Percentiles rank a stretch among this genome's conserved stretches.
Evolutionary conservation across 768 basidiomycete species (phyloP).

Genomic region (Rhizopogon roseolus): DNA sequence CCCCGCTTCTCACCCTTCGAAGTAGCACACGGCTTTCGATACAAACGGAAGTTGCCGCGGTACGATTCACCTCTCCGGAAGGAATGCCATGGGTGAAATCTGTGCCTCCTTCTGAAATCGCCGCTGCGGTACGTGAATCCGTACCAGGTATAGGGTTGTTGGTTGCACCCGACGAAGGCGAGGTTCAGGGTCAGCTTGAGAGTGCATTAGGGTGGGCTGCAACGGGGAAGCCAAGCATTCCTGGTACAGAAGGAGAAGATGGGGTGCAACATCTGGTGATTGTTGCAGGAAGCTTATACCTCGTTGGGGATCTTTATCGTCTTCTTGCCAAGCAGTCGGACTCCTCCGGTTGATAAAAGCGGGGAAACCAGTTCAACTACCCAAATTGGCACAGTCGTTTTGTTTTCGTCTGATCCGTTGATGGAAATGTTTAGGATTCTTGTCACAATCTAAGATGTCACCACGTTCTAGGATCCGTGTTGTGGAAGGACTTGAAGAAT

Average conservation of each 20-base stretch:
- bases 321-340: slow-evolving; percentile 17
- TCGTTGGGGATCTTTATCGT: slow-evolving; percentile 91
- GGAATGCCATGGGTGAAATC: slow-evolving; percentile 94
- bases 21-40: slow-evolving; percentile 23
- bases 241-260: slow-evolving; percentile 3
- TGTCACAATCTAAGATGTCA: background rate
- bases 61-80: slow-evolving; percentile 70
- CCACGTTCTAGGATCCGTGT: background rate
- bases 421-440: background rate
- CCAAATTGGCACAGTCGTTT: background rate
- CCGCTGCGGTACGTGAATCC: slow-evolving; percentile 37
- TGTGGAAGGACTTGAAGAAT: background rate
- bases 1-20: slow-evolving; percentile 52
- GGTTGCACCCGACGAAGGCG: slow-evolving; percentile 30
- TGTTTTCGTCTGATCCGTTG: background rate
- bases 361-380: background rate
- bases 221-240: slow-evolving; percentile 7
- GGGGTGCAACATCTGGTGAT: slow-evolving; percentile 48
- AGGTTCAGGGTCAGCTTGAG: slow-evolving; percentile 31
- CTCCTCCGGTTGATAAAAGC: background rate
- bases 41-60: slow-evolving; percentile 45
- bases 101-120: slow-evolving; percentile 49
- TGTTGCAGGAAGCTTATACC: slow-evolving; percentile 88
- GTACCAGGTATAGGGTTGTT: slow-evolving; percentile 44
- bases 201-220: slow-evolving; percentile 47